phyloP scores from a whole-genome alignment of 2,329 filamentous ascomycete species.

The Apiospora rasikravindrae region DNA sequence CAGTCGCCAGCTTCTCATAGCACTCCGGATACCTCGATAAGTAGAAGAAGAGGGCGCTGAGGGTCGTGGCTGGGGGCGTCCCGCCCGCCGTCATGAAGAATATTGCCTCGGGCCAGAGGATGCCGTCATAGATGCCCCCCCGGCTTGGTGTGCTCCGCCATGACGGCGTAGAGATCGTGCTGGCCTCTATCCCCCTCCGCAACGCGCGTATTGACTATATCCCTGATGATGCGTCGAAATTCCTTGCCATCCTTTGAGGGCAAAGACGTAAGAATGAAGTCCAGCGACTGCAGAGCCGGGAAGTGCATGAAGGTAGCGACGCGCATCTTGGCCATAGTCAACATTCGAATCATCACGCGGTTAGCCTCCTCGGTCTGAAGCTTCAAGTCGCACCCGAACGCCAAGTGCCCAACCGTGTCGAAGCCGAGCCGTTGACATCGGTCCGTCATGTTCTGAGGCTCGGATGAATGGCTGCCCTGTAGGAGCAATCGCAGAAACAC shows the following conservation, averaged over 20 bases:
- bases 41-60: constrained; percentile 43
- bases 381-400: background rate
- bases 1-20: constrained; percentile 35
- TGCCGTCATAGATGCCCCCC: constrained; percentile 11
- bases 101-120: constrained; percentile 18
- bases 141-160: constrained; percentile 4
- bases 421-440: background rate
- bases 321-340: constrained; percentile 6
- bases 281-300: constrained; percentile 11
- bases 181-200: background rate
- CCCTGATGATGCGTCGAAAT: background rate
- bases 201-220: background rate
- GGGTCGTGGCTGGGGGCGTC: constrained; percentile 28
- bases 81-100: constrained; percentile 21
- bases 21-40: constrained; percentile 35
- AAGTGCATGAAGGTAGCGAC: constrained; percentile 17
- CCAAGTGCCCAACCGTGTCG: background rate
- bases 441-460: background rate
- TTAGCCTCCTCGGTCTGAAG: background rate
- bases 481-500: background rate
- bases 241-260: constrained; percentile 9
- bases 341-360: background rate
- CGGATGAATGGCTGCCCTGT: background rate
- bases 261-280: constrained; percentile 12
- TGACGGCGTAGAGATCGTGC: background rate